These are phyloP conservation scores for Sphaerulina vaccinii DNA, from an alignment of 2,329 filamentous ascomycete species.

Conservation along the genomic window DNA sequence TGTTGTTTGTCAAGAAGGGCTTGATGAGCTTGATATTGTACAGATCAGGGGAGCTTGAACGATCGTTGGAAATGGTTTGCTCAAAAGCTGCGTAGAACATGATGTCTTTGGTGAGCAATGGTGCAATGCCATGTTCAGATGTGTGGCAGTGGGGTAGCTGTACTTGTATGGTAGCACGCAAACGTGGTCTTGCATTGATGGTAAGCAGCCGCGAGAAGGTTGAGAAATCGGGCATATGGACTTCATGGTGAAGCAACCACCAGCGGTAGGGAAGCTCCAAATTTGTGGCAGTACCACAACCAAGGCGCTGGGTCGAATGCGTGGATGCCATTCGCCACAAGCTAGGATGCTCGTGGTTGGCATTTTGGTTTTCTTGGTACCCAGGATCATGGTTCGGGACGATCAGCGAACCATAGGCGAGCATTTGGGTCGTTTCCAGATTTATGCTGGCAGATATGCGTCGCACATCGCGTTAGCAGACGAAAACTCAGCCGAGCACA, in stretches of 20 bases:
- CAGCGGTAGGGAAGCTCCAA: conserved; percentile 1
- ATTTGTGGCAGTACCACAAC: conserved; percentile 2
- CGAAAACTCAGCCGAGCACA: background rate
- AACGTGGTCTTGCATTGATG: background rate
- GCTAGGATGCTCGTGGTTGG: background rate
- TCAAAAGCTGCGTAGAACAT: conserved; percentile 15
- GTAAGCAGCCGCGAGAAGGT: background rate
- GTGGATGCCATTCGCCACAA: background rate
- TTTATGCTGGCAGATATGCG: background rate
- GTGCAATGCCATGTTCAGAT: conserved; percentile 1
- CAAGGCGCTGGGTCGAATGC: background rate
- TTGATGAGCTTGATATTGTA: conserved; percentile 1
- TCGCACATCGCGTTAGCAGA: background rate
- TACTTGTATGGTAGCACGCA: conserved; percentile 1
- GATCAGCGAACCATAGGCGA: background rate
- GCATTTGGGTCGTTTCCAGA: background rate
- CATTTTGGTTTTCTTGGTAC: background rate
- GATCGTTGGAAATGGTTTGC: conserved; percentile 9
- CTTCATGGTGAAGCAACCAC: background rate
- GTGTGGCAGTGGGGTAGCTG: background rate
- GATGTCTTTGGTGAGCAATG: background rate
- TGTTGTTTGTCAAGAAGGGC: background rate
- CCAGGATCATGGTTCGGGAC: background rate
- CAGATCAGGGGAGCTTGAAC: background rate
- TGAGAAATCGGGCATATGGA: background rate